A percentile compares a stretch with the other conserved stretches of the same genome.
These are phyloP conservation scores for Fusarium sp. DNA, from an alignment of 2,329 filamentous ascomycete genomes.

Conservation along the genomic window DNA sequence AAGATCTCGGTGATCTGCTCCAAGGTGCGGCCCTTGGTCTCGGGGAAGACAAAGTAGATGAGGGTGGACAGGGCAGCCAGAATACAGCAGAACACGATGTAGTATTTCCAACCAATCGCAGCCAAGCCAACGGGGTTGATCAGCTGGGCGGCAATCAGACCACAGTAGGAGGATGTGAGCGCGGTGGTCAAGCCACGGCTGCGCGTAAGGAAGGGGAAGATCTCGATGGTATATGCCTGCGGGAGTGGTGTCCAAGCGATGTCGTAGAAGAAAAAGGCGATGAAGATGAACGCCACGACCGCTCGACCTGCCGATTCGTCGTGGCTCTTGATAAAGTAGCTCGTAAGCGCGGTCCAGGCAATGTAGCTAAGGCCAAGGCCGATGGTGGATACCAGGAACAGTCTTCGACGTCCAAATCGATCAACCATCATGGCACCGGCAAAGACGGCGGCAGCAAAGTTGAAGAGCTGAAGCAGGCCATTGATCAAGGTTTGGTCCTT, in stretches of 20 bases:
- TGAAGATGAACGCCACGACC: conserved; percentile 51
- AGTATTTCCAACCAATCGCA: conserved; percentile 53
- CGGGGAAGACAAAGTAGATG: conserved; percentile 51
- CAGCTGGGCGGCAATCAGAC: conserved; percentile 48
- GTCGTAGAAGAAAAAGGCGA: conserved; percentile 50
- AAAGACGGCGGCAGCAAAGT: conserved; percentile 50
- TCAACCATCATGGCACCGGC: conserved; percentile 52
- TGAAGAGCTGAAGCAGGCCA: conserved; percentile 48
- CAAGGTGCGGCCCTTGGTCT: conserved; percentile 42
- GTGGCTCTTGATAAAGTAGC: conserved; percentile 4
- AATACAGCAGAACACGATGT: conserved; percentile 51
- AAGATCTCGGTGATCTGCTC: conserved; percentile 44
- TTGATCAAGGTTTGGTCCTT: conserved; percentile 46
- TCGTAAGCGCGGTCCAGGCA: not conserved
- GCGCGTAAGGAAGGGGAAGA: conserved; percentile 24
- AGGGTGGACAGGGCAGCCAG: conserved; percentile 43
- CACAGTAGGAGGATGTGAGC: not conserved
- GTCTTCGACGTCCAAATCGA: conserved; percentile 52
- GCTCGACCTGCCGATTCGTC: conserved; percentile 30
- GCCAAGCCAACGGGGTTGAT: conserved; percentile 53
- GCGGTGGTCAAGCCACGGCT: not conserved
- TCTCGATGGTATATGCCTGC: conserved; percentile 40
- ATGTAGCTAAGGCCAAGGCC: conserved; percentile 37
- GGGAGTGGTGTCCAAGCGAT: conserved; percentile 49
- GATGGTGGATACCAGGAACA: conserved; percentile 50